These are phyloP conservation scores for Paramecium tetraurelia DNA, from an alignment of 73 alveolate genomes.

Conservation along the genomic window DNA sequence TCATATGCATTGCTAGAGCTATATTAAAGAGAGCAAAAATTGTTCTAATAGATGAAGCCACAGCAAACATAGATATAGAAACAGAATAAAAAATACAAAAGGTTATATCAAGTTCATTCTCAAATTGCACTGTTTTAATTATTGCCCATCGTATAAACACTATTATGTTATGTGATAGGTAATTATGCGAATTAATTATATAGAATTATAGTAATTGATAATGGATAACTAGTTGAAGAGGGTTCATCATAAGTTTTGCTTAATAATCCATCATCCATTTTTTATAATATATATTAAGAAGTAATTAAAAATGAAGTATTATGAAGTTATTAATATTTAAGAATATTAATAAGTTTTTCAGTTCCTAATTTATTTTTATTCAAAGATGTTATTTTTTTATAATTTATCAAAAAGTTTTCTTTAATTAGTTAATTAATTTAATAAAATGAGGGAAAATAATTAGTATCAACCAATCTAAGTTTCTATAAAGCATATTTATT, in stretches of 20 bases:
- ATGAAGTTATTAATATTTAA: neutral
- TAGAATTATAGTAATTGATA: slow-evolving; percentile 17
- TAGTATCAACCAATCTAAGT: no score
- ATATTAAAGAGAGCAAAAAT: slow-evolving; percentile 67
- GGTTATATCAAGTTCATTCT: slow-evolving; percentile 61
- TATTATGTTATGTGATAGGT: slow-evolving; percentile 67
- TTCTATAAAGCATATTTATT: no score
- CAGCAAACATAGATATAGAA: slow-evolving; percentile 74
- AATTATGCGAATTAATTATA: neutral
- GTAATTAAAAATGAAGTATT: neutral
- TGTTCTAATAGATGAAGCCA: slow-evolving; percentile 75
- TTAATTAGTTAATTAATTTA: no score
- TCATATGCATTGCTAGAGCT: slow-evolving; percentile 80
- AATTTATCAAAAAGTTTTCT: no score
- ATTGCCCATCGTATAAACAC: slow-evolving; percentile 82
- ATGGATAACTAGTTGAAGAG: neutral
- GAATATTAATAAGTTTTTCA: no score
- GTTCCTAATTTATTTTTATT: no score
- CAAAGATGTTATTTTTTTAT: no score
- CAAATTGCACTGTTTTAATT: slow-evolving; percentile 68
- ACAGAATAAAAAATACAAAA: slow-evolving; percentile 69
- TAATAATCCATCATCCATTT: neutral
- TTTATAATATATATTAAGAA: neutral
- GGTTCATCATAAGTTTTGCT: neutral
- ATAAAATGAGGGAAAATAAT: no score